Base-by-base conservation (phyloP, 306 rosid species). In the Mimosa bimucronata region DNA sequence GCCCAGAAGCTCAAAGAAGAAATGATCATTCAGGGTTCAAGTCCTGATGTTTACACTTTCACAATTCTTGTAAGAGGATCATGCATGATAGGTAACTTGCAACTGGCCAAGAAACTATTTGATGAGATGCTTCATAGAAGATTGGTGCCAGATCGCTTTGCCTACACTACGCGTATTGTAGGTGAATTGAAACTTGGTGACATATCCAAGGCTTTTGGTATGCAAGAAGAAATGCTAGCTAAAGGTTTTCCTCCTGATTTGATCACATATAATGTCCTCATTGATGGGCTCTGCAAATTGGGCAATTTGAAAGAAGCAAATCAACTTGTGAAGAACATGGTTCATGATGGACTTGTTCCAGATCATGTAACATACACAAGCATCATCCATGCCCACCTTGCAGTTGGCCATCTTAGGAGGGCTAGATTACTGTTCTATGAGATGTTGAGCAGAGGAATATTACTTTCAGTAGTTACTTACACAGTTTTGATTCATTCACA, bases 391-490 rank as follows among this genome's bases (percentile, higher is more conserved):
- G 90, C 92, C 57, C 82, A 85, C 83, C 57, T 90, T 87, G 86
- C 79, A 83, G 83, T 58, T 64, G 92, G 92, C 66, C 77, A 85
- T 70, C 87, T 87, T 71, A 73, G 60, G 86, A 85, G 85, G 85
- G 98, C 94, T 57, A 87, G 87, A 81, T 80, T 67, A 80, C 34
- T 85, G 77, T 90, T 90, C 80, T 16, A 81, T 71, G 90, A 88
- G 78, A 93, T 91, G 98, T 66, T 85, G 80, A 78, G 86, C 82
- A 87, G 83, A 80, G 93, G 90, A 14, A 68, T 91, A 74, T 76
- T 58, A 37, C 98, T 94, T 71, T 87, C 98, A 1, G 92, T 93
- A 75, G 93, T 93, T 73, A 93, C 98, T 30, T 93, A 91, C 80
- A 88, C 97, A 12, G 87, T 90, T 66, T 77, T 93, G 84, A 90